Evolutionary conservation across 1,284 basidiomycete genomes (phyloP).

Genomic region (Trichosporon inkin): DNA sequence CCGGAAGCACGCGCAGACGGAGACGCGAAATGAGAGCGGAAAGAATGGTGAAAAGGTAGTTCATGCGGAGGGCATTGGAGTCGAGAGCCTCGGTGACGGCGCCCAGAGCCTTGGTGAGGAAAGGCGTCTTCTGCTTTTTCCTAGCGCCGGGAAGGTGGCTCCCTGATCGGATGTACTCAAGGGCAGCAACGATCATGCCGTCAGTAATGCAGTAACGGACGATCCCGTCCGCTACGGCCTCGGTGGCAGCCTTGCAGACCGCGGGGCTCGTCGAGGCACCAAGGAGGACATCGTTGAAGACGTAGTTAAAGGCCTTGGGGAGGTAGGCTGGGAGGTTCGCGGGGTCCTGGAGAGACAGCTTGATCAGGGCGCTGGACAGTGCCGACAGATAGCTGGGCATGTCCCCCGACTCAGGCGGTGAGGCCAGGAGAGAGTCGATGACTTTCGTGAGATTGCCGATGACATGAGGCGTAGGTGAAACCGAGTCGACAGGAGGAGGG

Average conservation of each 20-base stretch:
- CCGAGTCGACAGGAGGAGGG: conserved; percentile 43
- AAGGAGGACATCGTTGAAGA: conserved; percentile 64
- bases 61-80: conserved; percentile 61
- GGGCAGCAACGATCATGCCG: conserved; percentile 58
- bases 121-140: conserved; percentile 56
- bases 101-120: conserved; percentile 61
- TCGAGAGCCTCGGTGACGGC: conserved; percentile 65
- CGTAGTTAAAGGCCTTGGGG: conserved; percentile 66
- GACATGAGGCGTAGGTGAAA: conserved; percentile 36
- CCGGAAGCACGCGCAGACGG: conserved; percentile 38
- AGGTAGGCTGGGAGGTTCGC: conserved; percentile 53
- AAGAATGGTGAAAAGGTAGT: conserved; percentile 63
- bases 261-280: conserved; percentile 30
- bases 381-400: conserved; percentile 58
- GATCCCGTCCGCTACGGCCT: conserved; percentile 56
- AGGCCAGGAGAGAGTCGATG: conserved; percentile 67
- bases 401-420: conserved; percentile 60
- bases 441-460: conserved; percentile 60
- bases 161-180: conserved; percentile 43
- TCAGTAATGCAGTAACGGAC: conserved; percentile 67
- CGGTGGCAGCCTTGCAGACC: conserved; percentile 59
- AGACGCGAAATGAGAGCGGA: conserved; percentile 52
- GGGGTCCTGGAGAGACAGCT: conserved; percentile 45
- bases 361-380: conserved; percentile 51
- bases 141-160: conserved; percentile 44